Percentiles rank a stretch among this genome's conserved stretches.
These are phyloP conservation scores for Macrocybe gigantea DNA, from an alignment of 768 basidiomycete species.

Conservation along the genomic window DNA sequence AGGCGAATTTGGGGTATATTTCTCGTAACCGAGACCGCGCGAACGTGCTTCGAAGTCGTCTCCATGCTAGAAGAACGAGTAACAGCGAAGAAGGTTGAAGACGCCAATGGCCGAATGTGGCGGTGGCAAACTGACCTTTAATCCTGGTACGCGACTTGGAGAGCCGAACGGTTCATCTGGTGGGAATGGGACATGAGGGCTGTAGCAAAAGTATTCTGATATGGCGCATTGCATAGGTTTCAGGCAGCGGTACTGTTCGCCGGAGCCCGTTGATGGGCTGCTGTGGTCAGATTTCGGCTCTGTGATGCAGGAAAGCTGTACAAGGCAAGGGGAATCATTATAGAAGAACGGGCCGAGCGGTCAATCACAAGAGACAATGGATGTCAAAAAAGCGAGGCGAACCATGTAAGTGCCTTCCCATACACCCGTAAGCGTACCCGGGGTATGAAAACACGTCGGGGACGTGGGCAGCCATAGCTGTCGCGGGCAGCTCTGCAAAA, in stretches of 20 bases:
- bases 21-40: constrained; percentile 19
- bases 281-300: constrained; percentile 7
- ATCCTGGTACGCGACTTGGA: constrained; percentile 10
- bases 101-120: no score
- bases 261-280: constrained; percentile 4
- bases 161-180: constrained; percentile 11
- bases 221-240: constrained; percentile 47
- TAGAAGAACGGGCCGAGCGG: no score
- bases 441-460: constrained; percentile 26
- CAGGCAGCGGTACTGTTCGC: constrained; percentile 31
- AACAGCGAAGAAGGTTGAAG: no score
- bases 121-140: no score
- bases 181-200: constrained; percentile 27
- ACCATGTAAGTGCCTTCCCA: constrained; percentile 65
- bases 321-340: not conserved
- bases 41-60: constrained; percentile 11
- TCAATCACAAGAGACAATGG: constrained; percentile 1
- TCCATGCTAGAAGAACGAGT: not conserved
- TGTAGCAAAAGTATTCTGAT: constrained; percentile 37
- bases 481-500: constrained; percentile 10
- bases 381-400: constrained; percentile 3
- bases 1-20: constrained; percentile 9
- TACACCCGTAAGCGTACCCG: constrained; percentile 44
- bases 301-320: constrained; percentile 7
- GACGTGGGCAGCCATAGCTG: constrained; percentile 13